phyloP scores from a whole-genome alignment of 2,329 filamentous ascomycete species.

The Ceratocystis cubensis region DNA sequence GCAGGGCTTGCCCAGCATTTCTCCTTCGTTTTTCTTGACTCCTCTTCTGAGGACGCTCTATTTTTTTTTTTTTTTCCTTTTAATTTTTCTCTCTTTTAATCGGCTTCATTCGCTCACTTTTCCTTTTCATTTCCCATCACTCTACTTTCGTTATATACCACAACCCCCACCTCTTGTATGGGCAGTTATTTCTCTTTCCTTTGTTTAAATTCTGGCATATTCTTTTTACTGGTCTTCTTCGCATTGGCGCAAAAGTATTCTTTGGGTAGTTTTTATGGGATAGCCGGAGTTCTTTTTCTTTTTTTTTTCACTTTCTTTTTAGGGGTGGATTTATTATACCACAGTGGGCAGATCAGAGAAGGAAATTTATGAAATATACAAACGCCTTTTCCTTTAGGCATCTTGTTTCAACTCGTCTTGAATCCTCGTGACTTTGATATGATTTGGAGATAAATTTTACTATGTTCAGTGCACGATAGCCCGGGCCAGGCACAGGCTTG shows the following conservation, averaged over 20 bases:
- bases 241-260: background rate
- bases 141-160: constrained; percentile 19
- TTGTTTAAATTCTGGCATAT: background rate
- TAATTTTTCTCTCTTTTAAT: constrained; percentile 1
- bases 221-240: background rate
- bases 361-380: background rate
- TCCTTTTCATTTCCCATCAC: background rate
- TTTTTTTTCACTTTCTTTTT: background rate
- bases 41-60: background rate
- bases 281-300: background rate
- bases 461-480: too few relatives aligned
- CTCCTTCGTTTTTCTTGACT: constrained; percentile 3
- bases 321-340: background rate
- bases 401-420: too few relatives aligned
- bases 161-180: constrained; percentile 14
- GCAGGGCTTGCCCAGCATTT: background rate
- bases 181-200: background rate
- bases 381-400: too few relatives aligned
- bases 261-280: background rate
- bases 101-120: constrained; percentile 2
- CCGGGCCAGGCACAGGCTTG: too few relatives aligned
- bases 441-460: too few relatives aligned
- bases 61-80: constrained; percentile 1
- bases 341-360: background rate
- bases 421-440: too few relatives aligned